Percentiles rank a stretch among this genome's conserved stretches.
phyloP scores from a whole-genome alignment of 139 green algal species.

The Chlamydomonas applanata region DNA sequence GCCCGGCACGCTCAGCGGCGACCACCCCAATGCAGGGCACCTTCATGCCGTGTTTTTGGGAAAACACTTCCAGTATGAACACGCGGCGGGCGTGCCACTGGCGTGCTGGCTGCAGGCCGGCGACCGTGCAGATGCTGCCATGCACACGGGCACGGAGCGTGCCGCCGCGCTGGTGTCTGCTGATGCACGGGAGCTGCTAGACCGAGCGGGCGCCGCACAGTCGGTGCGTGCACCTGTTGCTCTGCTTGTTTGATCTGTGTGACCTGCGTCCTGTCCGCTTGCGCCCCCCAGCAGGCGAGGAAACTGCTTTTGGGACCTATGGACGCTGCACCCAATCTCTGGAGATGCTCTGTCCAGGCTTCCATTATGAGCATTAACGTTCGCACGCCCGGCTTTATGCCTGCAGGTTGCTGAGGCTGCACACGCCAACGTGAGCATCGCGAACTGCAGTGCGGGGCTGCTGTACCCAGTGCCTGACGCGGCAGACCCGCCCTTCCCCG shows the following conservation, averaged over 20 bases:
- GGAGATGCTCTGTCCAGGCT: no score
- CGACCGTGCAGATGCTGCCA: conserved; percentile 12
- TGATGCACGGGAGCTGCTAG: conserved; percentile 28
- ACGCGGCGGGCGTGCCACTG: no score
- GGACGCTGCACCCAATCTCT: no score
- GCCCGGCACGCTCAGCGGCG: no score
- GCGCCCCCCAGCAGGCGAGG: no score
- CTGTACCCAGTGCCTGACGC: conserved; percentile 35
- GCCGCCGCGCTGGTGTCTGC: not conserved
- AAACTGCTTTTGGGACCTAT: no score
- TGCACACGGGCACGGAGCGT: conserved; percentile 12
- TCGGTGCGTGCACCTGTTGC: no score
- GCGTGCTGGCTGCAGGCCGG: conserved; percentile 10
- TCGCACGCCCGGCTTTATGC: no score
- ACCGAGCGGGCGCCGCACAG: conserved; percentile 45
- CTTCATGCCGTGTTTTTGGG: not conserved
- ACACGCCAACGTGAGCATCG: conserved; percentile 29
- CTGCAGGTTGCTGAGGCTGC: conserved; percentile 39
- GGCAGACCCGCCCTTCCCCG: conserved; percentile 4
- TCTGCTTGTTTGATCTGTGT: no score
- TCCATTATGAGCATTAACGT: no score
- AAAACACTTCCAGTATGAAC: not conserved
- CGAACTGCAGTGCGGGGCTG: conserved; percentile 31
- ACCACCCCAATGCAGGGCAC: no score
- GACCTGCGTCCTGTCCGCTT: no score